phyloP scores from a whole-genome alignment of 768 basidiomycete genomes.

The Rossbeevera mucosa region DNA sequence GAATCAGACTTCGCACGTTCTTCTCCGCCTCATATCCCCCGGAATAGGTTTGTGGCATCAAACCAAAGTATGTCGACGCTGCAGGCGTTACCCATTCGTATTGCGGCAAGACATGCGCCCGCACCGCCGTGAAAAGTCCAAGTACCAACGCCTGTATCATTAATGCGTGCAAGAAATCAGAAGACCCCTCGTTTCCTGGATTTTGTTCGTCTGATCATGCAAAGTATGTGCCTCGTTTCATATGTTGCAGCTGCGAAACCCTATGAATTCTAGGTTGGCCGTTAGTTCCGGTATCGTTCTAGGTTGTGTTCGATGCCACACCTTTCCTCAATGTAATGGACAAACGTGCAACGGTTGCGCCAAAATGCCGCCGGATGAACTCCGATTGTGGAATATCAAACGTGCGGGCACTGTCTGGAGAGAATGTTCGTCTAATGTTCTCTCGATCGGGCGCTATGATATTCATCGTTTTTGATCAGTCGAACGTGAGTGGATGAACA shows the following conservation, averaged over 20 bases:
- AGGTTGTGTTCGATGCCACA: slow-evolving; percentile 47
- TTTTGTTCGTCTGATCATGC: slow-evolving; percentile 61
- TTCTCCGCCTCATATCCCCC: slow-evolving; percentile 12
- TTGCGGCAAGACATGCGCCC: slow-evolving; percentile 59
- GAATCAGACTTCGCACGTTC: slow-evolving; percentile 8
- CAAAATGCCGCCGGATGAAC: slow-evolving; percentile 38
- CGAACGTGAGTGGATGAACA: slow-evolving; percentile 47
- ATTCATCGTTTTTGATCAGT: slow-evolving; percentile 39
- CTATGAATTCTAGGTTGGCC: slow-evolving; percentile 40
- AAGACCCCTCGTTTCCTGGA: slow-evolving; percentile 45
- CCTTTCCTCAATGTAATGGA: slow-evolving; percentile 43
- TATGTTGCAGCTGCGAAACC: slow-evolving; percentile 3
- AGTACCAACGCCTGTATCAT: slow-evolving; percentile 43
- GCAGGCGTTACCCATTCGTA: slow-evolving; percentile 54
- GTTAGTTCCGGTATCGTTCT: slow-evolving; percentile 46
- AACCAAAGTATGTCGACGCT: slow-evolving; percentile 58
- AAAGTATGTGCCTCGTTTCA: slow-evolving; percentile 36
- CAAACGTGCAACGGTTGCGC: slow-evolving; percentile 49
- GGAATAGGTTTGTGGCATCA: slow-evolving; percentile 51
- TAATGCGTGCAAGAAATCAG: slow-evolving; percentile 48
- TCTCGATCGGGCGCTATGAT: slow-evolving; percentile 11
- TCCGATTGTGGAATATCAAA: slow-evolving; percentile 47
- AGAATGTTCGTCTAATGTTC: slow-evolving; percentile 39
- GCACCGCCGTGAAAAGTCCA: slow-evolving; percentile 31
- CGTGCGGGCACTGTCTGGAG: slow-evolving; percentile 46